Evolutionary conservation across 306 rosid genomes (phyloP).

Genomic region (Oemleria cerasiformis): DNA sequence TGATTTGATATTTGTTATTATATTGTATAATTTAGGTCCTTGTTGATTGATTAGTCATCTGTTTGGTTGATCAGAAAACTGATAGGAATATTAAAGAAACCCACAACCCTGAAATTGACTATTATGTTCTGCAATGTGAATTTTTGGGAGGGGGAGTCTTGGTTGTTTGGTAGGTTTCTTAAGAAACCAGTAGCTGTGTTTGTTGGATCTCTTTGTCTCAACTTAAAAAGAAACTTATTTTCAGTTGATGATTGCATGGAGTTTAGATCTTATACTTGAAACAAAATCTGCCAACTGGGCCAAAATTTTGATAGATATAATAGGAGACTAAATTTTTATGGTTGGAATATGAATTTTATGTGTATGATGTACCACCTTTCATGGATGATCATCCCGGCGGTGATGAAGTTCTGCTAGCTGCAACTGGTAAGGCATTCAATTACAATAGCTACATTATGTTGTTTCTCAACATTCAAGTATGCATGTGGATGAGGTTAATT

Average conservation of each 20-base stretch:
- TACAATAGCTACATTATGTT: not conserved
- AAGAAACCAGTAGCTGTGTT: not conserved
- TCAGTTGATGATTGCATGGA: not conserved
- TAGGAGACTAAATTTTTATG: not conserved
- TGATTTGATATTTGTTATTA: not conserved
- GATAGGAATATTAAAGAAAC: not conserved
- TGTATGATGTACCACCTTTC: slow-evolving; percentile 81
- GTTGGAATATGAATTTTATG: slow-evolving; percentile 38
- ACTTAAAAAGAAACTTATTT: not conserved
- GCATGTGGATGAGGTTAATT: not conserved
- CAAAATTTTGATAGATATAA: not conserved
- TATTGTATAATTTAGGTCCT: not conserved
- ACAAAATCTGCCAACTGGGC: not conserved
- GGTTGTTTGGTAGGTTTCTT: too few species aligned
- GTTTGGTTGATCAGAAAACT: slow-evolving; percentile 10
- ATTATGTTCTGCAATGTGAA: not conserved
- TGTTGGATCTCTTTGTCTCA: not conserved
- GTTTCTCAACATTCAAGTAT: not conserved
- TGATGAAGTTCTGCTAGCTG: slow-evolving; percentile 77
- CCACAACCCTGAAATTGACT: not conserved
- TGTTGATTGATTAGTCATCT: slow-evolving; percentile 10
- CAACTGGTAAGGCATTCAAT: slow-evolving; percentile 56
- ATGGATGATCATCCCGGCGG: slow-evolving; percentile 99
- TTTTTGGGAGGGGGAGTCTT: too few species aligned
- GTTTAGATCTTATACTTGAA: not conserved